Evolutionary conservation across 441 rosid species (phyloP).

Genomic region (Omphalea diandra): DNA sequence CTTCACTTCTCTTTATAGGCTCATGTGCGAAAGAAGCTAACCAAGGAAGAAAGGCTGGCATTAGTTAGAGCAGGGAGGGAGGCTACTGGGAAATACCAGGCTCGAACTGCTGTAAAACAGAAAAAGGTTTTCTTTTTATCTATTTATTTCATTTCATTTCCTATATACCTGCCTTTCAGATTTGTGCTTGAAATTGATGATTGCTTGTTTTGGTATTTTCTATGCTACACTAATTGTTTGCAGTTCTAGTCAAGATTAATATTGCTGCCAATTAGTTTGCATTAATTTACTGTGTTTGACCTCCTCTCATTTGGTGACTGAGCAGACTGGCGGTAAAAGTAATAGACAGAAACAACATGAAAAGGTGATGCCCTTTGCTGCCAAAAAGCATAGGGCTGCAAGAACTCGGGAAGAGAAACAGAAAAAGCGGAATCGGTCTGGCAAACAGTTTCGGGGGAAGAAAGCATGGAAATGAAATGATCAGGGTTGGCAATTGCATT

Average conservation of each 20-base stretch:
- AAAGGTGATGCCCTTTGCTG: slow-evolving; percentile 80
- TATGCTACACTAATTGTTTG: too few species aligned
- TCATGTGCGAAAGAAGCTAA: slow-evolving; percentile 70
- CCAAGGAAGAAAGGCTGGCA: slow-evolving; percentile 76
- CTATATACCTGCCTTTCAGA: not conserved
- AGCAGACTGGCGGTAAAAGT: slow-evolving; percentile 76
- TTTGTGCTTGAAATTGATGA: not conserved
- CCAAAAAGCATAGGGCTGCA: slow-evolving; percentile 53
- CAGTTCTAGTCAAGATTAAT: not conserved
- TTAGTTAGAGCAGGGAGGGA: slow-evolving; percentile 86
- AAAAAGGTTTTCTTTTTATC: slow-evolving; percentile 55
- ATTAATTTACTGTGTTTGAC: not conserved
- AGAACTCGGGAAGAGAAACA: slow-evolving; percentile 47
- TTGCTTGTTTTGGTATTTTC: not conserved
- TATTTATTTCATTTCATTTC: not conserved
- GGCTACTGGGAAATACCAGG: slow-evolving; percentile 63
- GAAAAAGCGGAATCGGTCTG: slow-evolving; percentile 39
- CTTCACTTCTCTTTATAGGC: slow-evolving; percentile 41
- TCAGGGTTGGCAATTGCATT: not conserved
- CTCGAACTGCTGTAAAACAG: slow-evolving; percentile 74
- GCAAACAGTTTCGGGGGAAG: slow-evolving; percentile 75
- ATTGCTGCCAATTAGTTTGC: not conserved
- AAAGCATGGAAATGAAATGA: slow-evolving; percentile 86
- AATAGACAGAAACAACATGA: slow-evolving; percentile 82
- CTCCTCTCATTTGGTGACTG: not conserved